Evolutionary conservation across 768 basidiomycete species (phyloP).

Genomic region (Tulasnella sp.): DNA sequence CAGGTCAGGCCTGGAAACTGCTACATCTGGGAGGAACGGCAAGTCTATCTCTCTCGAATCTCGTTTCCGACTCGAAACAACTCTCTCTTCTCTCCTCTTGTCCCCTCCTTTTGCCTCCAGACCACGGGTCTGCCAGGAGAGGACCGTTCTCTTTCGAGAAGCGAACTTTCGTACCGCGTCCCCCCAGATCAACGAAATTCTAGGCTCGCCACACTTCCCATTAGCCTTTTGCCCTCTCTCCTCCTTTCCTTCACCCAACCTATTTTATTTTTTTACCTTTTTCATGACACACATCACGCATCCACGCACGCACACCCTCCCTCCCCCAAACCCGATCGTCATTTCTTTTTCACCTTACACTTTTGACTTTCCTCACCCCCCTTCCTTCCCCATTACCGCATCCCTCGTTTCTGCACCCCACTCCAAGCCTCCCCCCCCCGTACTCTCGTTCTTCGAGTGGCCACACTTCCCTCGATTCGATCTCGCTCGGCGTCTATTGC

Average conservation of each 20-base stretch:
- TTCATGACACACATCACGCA: neutral
- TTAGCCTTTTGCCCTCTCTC: neutral
- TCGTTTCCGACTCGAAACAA: neutral
- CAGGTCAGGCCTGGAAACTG: constrained; percentile 22
- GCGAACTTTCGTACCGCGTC: neutral
- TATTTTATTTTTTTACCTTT: neutral
- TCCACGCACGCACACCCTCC: neutral
- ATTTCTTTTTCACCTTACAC: neutral
- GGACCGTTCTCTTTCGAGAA: neutral
- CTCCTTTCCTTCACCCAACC: neutral
- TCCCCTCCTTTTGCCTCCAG: neutral
- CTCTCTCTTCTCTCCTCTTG: neutral
- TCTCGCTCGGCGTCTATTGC: neutral
- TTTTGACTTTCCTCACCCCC: neutral
- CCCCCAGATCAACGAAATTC: neutral
- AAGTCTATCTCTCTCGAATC: constrained; percentile 9
- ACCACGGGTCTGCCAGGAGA: neutral
- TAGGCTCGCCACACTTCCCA: neutral
- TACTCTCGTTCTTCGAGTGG: neutral
- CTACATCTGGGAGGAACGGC: constrained; percentile 30
- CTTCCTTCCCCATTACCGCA: neutral
- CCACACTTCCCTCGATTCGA: neutral
- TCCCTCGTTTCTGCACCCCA: neutral
- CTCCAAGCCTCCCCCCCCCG: neutral
- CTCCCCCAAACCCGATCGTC: neutral